Evolutionary conservation across 805 yeast species (phyloP).

Genomic region (Spathaspora arborariae): DNA sequence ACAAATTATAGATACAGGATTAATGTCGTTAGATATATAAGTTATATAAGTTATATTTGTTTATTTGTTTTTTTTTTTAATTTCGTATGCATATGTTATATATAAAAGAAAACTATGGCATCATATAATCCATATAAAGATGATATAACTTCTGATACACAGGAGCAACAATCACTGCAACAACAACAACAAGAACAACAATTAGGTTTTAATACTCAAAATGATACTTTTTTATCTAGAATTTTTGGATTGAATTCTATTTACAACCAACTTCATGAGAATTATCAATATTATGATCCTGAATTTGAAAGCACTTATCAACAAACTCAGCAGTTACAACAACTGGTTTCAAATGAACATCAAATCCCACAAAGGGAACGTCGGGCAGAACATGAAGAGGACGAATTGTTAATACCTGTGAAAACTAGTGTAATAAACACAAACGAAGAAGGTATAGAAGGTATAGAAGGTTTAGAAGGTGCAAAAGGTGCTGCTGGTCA

Average conservation of each 20-base stretch:
- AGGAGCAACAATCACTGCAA: background rate
- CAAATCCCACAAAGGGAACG: too few relatives aligned
- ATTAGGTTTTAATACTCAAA: background rate
- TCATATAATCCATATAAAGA: background rate
- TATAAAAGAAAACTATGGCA: background rate
- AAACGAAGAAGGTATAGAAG: background rate
- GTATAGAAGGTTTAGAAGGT: too few relatives aligned
- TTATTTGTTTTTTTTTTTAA: too few relatives aligned
- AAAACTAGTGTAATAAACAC: constrained; percentile 2
- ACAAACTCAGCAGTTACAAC: constrained; percentile 5
- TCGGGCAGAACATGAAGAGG: constrained; percentile 3
- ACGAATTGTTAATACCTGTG: constrained; percentile 1
- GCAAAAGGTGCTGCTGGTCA: background rate
- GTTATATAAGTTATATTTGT: too few relatives aligned
- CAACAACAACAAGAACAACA: background rate
- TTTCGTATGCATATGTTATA: too few relatives aligned
- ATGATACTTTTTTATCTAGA: constrained; percentile 58
- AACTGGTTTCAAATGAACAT: constrained; percentile 2
- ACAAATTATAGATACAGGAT: background rate
- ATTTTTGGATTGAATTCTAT: constrained; percentile 55
- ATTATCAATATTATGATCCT: constrained; percentile 36
- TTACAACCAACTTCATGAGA: constrained; percentile 38
- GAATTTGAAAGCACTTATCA: constrained; percentile 20
- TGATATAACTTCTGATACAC: background rate
- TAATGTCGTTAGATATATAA: background rate